A percentile compares a stretch with the other conserved stretches of the same genome.
These are phyloP conservation scores for Collybiopsis luxurians DNA, from an alignment of 768 basidiomycete genomes.

Conservation along the genomic window DNA sequence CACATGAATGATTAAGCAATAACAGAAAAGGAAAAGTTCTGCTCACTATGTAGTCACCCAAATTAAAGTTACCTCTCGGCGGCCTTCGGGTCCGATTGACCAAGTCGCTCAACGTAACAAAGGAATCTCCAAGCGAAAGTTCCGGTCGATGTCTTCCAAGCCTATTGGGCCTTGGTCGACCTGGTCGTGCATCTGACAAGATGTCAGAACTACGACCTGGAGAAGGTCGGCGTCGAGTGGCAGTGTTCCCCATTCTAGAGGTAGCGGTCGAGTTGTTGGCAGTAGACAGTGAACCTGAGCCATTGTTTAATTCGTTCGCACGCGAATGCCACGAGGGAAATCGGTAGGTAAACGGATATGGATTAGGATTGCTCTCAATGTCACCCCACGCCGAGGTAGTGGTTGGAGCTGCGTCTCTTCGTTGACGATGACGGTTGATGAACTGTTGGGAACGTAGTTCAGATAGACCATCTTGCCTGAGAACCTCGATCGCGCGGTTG, in stretches of 20 bases:
- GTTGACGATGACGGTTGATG: slow-evolving; percentile 23
- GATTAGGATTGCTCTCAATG: slow-evolving; percentile 8
- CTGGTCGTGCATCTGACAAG: background rate
- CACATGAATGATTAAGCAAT: slow-evolving; percentile 10
- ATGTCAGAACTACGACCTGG: background rate
- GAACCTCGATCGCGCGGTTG: slow-evolving; percentile 26
- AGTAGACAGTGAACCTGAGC: background rate
- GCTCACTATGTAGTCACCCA: slow-evolving; percentile 58
- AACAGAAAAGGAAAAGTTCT: background rate
- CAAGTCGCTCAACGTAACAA: background rate
- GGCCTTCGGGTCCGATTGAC: slow-evolving; percentile 6
- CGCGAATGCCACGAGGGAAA: slow-evolving; percentile 1
- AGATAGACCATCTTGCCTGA: slow-evolving; percentile 28
- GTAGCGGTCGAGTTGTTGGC: background rate
- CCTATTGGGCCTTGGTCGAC: background rate
- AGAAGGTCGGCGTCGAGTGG: slow-evolving; percentile 3
- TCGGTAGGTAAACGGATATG: background rate
- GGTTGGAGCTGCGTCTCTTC: slow-evolving; percentile 12
- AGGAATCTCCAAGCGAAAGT: background rate
- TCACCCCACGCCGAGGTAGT: slow-evolving; percentile 17
- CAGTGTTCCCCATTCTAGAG: slow-evolving; percentile 2
- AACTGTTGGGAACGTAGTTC: slow-evolving; percentile 28
- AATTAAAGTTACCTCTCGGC: slow-evolving; percentile 14
- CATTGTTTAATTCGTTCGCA: background rate
- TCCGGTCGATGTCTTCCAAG: slow-evolving; percentile 1